Evolutionary conservation across 2,329 filamentous ascomycete species (phyloP).

Genomic region (Apiospora koreana): DNA sequence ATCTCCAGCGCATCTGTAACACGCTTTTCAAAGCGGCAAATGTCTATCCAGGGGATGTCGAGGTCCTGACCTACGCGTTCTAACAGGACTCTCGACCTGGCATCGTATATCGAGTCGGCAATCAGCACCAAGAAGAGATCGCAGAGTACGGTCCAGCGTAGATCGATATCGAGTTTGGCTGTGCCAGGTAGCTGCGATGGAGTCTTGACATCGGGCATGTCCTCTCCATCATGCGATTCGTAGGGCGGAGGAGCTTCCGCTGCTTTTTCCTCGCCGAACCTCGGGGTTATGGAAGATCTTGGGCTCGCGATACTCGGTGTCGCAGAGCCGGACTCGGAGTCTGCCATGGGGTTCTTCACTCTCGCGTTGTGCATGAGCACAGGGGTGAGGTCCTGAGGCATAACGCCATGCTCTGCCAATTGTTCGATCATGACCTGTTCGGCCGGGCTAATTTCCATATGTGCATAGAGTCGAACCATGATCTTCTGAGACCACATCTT

Average conservation of each 20-base stretch:
- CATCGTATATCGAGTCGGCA: constrained; percentile 91
- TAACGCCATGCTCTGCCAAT: constrained; percentile 86
- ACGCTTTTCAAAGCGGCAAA: constrained; percentile 94
- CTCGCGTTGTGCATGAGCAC: constrained; percentile 88
- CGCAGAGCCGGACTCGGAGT: constrained; percentile 22
- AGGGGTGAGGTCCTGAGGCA: constrained; percentile 79
- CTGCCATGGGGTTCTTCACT: constrained; percentile 87
- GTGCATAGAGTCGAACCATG: constrained; percentile 90
- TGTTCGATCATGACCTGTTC: constrained; percentile 99
- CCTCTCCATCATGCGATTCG: constrained; percentile 64
- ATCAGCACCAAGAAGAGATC: constrained; percentile 95
- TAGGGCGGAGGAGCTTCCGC: constrained; percentile 61
- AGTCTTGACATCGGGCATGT: constrained; percentile 76
- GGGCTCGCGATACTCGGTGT: constrained; percentile 27
- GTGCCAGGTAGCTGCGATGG: constrained; percentile 81
- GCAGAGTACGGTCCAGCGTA: constrained; percentile 95
- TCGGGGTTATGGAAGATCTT: constrained; percentile 28
- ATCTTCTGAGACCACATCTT: constrained; percentile 98
- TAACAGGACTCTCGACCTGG: constrained; percentile 80
- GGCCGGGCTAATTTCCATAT: constrained; percentile 91
- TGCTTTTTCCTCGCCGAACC: constrained; percentile 43
- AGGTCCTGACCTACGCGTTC: constrained; percentile 81
- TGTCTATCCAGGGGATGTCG: constrained; percentile 85
- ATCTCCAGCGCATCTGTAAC: constrained; percentile 97
- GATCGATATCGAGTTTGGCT: constrained; percentile 88